phyloP scores from a whole-genome alignment of 179 eudicot genomes.

The Silene noctiflora region DNA sequence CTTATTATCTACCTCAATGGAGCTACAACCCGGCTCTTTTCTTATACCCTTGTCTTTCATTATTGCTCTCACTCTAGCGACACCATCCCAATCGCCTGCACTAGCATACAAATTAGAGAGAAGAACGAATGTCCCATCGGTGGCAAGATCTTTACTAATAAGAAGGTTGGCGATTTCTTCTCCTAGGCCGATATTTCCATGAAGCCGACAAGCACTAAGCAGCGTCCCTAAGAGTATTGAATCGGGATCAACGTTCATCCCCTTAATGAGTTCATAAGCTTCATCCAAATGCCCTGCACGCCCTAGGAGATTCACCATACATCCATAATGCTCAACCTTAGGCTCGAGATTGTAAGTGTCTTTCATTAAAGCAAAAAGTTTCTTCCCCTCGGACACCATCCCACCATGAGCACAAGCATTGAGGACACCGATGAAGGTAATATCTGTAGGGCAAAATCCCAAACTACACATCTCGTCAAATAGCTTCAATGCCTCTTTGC shows the following conservation, averaged over 20 bases:
- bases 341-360: constrained; percentile 41
- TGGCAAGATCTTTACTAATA: constrained; percentile 38
- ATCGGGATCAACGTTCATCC: constrained; percentile 43
- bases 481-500: constrained; percentile 43
- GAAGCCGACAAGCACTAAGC: constrained; percentile 57
- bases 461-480: constrained; percentile 43
- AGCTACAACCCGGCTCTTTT: constrained; percentile 69
- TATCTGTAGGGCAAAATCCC: constrained; percentile 45
- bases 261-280: constrained; percentile 44
- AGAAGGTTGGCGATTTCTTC: constrained; percentile 53
- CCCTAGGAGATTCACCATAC: constrained; percentile 66
- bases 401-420: constrained; percentile 80
- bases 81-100: constrained; percentile 57
- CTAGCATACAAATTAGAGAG: constrained; percentile 59
- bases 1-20: constrained; percentile 54
- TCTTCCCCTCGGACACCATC: constrained; percentile 53
- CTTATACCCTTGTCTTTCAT: constrained; percentile 55
- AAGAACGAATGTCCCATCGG: constrained; percentile 55
- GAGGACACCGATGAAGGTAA: constrained; percentile 55
- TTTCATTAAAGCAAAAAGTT: constrained; percentile 43
- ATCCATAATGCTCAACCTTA: constrained; percentile 66
- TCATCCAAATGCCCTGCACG: constrained; percentile 53
- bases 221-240: constrained; percentile 54
- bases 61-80: constrained; percentile 46
- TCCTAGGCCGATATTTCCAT: constrained; percentile 43